These are phyloP conservation scores for Cercospora brassicicola DNA, from an alignment of 2,329 filamentous ascomycete species.

Conservation along the genomic window DNA sequence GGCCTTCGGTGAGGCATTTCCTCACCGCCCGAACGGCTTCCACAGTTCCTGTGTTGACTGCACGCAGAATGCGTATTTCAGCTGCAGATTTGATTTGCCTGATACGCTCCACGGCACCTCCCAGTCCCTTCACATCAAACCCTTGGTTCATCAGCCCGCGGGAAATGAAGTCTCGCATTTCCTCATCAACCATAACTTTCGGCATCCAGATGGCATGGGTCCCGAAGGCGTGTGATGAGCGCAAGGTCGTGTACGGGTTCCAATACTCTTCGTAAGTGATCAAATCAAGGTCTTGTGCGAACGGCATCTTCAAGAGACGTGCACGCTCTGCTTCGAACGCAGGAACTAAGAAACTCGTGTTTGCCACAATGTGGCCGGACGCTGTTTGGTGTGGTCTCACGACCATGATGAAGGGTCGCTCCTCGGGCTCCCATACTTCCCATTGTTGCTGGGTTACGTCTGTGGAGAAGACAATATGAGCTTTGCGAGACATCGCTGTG, in stretches of 20 bases:
- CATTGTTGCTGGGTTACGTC: constrained; percentile 57
- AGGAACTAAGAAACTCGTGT: constrained; percentile 60
- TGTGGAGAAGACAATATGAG: constrained; percentile 20
- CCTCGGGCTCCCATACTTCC: constrained; percentile 65
- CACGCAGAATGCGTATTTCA: constrained; percentile 59
- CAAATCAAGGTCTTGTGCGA: constrained; percentile 53
- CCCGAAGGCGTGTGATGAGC: constrained; percentile 27
- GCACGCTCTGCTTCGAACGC: constrained; percentile 63
- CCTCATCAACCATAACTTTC: constrained; percentile 63
- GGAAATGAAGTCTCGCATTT: constrained; percentile 64
- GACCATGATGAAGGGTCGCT: constrained; percentile 60
- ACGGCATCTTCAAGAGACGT: constrained; percentile 60
- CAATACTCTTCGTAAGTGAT: constrained; percentile 65
- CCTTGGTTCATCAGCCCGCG: constrained; percentile 56
- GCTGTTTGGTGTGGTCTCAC: constrained; percentile 49
- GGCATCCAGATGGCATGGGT: constrained; percentile 34
- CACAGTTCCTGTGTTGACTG: constrained; percentile 65
- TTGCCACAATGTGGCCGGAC: constrained; percentile 48
- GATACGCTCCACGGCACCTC: constrained; percentile 57
- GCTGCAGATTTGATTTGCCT: constrained; percentile 58
- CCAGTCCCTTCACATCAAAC: constrained; percentile 58
- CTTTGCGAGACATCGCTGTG: neutral
- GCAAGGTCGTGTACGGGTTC: constrained; percentile 61
- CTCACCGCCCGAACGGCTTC: constrained; percentile 61
- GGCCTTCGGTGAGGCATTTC: constrained; percentile 54